Base-by-base conservation (phyloP, 352 stramenopile species). In the Aphanomyces invadans region DNA sequence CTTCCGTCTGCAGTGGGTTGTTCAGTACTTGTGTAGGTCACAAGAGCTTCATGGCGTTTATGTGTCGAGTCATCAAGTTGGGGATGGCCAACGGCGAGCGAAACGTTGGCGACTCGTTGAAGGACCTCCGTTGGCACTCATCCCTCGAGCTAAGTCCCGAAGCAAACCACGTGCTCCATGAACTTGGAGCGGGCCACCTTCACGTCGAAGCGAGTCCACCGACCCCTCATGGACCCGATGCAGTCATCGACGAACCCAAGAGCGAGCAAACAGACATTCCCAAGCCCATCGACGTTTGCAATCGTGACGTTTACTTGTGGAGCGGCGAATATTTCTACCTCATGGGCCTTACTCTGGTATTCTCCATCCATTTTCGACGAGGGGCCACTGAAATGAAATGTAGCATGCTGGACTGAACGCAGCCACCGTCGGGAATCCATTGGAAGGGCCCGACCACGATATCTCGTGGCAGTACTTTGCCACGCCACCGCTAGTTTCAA, bases 361-460 rank as follows among this genome's bases (percentile, higher is more conserved):
- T n/a, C n/a, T n/a, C n/a, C n/a, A n/a, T n/a, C n/a, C n/a, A n/a
- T n/a, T n/a, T n/a, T n/a, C n/a, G n/a, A n/a, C n/a, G n/a, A n/a
- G n/a, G n/a, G n/a, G n/a, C n/a, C n/a, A 25, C n/a, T 12, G 5
- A 7, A 60, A 11, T 60, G 21, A 44, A 60, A 60, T 33, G 48
- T 38, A 46, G 44, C 21, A 29, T 53, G 9, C 25, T 23, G 7
- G 12, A 12, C n/a, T 52, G 9, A 19, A 19, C n/a, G 7, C 28
- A 42, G 21, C 19, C 23, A 11, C 26, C 23, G 17, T 23, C 29
- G 60, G 7, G 10, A 67, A 25, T 28, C 23, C 28, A 12, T 31
- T 67, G 2, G 38, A 57, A 59, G 60, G 60, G 3, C 60, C 60
- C 12, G 60, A 67, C 19, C 60, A 67, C 38, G 60, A 67, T n/a